phyloP scores from a whole-genome alignment of 2,329 filamentous ascomycete species.

The Colletotrichum cuscutae region DNA sequence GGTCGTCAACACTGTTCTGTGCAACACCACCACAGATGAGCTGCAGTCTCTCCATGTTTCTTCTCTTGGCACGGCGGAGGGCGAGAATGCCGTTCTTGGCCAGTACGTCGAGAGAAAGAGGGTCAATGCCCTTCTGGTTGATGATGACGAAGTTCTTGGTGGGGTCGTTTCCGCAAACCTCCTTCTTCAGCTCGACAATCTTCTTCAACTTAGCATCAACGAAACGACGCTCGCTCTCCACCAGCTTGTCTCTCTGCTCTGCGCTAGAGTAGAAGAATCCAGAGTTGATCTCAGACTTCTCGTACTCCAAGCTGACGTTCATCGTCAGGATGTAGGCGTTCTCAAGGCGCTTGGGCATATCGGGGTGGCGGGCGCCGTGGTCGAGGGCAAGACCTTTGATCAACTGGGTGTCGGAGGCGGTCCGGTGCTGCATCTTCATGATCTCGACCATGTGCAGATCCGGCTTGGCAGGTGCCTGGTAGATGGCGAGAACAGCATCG shows the following conservation, averaged over 20 bases:
- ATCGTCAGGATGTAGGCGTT: constrained; percentile 95
- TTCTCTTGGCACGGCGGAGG: constrained; percentile 91
- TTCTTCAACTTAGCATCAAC: constrained; percentile 97
- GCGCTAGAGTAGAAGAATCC: constrained; percentile 98
- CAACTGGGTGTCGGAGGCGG: constrained; percentile 93
- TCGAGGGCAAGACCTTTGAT: constrained; percentile 94
- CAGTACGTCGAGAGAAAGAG: constrained; percentile 91
- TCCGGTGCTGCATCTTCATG: constrained; percentile 99
- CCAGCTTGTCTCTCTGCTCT: constrained; percentile 96
- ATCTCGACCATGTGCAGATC: constrained; percentile 99
- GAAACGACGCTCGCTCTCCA: constrained; percentile 95
- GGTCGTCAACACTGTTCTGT: constrained; percentile 96
- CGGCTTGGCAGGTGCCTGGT: constrained; percentile 88
- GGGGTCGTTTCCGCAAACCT: constrained; percentile 91
- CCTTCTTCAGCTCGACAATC: constrained; percentile 98
- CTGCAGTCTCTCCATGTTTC: constrained; percentile 99
- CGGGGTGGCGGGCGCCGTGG: constrained; percentile 94
- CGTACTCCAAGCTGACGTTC: constrained; percentile 97
- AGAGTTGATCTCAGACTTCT: constrained; percentile 99
- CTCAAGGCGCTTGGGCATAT: constrained; percentile 97
- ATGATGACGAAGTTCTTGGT: constrained; percentile 98
- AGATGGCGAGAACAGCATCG: constrained; percentile 94
- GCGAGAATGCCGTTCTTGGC: constrained; percentile 99
- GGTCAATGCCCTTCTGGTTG: constrained; percentile 99
- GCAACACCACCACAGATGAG: constrained; percentile 90